Evolutionary conservation across 208 protist species (phyloP).

Genomic region (Leishmania lainsoni): DNA sequence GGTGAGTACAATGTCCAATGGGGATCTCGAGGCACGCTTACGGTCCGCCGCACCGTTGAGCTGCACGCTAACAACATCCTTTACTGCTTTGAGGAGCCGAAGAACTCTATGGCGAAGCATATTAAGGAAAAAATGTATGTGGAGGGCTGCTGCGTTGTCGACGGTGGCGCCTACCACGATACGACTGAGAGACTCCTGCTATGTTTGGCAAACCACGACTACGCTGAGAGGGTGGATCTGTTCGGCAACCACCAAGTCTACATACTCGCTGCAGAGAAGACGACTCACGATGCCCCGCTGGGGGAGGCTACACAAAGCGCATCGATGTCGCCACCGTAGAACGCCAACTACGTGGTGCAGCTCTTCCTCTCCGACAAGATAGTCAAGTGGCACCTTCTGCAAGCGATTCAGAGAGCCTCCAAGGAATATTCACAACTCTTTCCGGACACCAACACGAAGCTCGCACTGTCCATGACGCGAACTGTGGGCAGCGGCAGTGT

Average conservation of each 20-base stretch:
- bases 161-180: constrained; percentile 37
- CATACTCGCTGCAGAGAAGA: constrained; percentile 24
- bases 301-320: neutral
- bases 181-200: constrained; percentile 38
- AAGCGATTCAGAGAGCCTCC: constrained; percentile 35
- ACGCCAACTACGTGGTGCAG: constrained; percentile 33
- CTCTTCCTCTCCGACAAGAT: constrained; percentile 46
- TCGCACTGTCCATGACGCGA: neutral
- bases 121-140: constrained; percentile 56
- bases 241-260: constrained; percentile 38
- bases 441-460: neutral
- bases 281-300: neutral
- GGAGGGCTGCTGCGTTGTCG: constrained; percentile 50
- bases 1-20: constrained; percentile 39
- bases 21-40: constrained; percentile 21
- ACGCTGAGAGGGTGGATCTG: constrained; percentile 45
- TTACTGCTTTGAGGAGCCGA: constrained; percentile 69
- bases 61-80: constrained; percentile 56
- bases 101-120: constrained; percentile 65
- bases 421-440: constrained; percentile 25
- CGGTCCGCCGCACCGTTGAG: constrained; percentile 51
- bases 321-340: neutral
- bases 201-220: constrained; percentile 54
- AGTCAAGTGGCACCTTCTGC: constrained; percentile 56
- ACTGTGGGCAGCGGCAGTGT: neutral